Conservation (phyloP, 164 flowering plant genomes). For the Liquidambar formosana region DNA sequence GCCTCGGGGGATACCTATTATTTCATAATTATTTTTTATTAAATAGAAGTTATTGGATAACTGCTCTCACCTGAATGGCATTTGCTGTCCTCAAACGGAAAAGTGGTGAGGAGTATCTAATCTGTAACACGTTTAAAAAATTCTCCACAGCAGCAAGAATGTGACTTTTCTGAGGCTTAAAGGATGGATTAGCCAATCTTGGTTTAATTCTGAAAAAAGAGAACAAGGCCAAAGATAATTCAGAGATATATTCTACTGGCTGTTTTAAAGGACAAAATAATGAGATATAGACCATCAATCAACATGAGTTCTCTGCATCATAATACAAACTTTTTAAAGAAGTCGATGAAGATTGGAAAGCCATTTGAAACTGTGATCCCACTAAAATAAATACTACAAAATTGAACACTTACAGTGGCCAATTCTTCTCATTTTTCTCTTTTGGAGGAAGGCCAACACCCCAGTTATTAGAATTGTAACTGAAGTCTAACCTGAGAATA, state of each 20-base stretch:
- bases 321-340: neutral
- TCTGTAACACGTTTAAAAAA: constrained; percentile 53
- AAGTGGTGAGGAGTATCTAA: constrained; percentile 91
- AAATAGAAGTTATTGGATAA: neutral
- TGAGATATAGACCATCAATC: neutral
- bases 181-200: constrained; percentile 75
- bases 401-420: constrained; percentile 76
- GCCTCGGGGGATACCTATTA: neutral
- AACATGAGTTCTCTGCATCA: constrained; percentile 4
- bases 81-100: constrained; percentile 75
- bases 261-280: neutral
- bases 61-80: constrained; percentile 65
- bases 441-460: constrained; percentile 95
- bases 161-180: constrained; percentile 74
- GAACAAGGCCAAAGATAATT: constrained; percentile 2
- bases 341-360: neutral
- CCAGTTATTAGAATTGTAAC: constrained; percentile 85
- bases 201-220: constrained; percentile 67
- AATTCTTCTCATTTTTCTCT: constrained; percentile 74
- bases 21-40: neutral
- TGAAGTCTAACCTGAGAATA: constrained; percentile 73
- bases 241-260: neutral
- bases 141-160: constrained; percentile 78
- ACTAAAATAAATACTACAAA: too few relatives aligned
- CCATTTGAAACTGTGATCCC: neutral